These are phyloP conservation scores for Lodderomyces margitis DNA, from an alignment of 1,139 yeast species.

Conservation along the genomic window DNA sequence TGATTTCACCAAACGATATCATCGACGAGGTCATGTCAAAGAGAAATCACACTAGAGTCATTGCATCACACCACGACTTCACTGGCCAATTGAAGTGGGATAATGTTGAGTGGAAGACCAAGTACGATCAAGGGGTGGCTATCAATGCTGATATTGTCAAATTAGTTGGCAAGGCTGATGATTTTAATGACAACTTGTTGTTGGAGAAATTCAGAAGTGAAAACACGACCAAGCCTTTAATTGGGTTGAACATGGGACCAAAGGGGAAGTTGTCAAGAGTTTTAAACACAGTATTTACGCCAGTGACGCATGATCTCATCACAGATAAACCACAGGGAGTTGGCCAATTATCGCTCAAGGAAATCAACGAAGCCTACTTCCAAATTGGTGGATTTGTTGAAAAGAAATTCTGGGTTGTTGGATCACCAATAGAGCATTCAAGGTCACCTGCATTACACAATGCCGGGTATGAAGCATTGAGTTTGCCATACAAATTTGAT, in stretches of 20 bases:
- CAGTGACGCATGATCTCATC: slow-evolving; percentile 69
- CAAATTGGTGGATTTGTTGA: slow-evolving; percentile 59
- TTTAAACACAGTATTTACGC: slow-evolving; percentile 72
- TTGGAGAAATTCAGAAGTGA: slow-evolving; percentile 65
- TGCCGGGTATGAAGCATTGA: slow-evolving; percentile 67
- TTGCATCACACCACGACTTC: slow-evolving; percentile 81
- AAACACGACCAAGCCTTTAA: slow-evolving; percentile 59
- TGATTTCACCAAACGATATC: slow-evolving; percentile 38
- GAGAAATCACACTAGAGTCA: slow-evolving; percentile 63
- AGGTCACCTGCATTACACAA: slow-evolving; percentile 85
- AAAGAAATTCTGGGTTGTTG: slow-evolving; percentile 73
- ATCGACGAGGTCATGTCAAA: slow-evolving; percentile 29
- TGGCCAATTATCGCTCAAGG: slow-evolving; percentile 64
- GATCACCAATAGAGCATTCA: slow-evolving; percentile 81
- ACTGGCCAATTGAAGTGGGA: slow-evolving; percentile 64
- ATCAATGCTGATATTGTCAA: slow-evolving; percentile 74
- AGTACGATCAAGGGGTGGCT: slow-evolving; percentile 63
- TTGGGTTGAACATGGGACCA: slow-evolving; percentile 81
- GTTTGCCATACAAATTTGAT: slow-evolving; percentile 74
- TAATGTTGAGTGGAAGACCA: slow-evolving; percentile 68
- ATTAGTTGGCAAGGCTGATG: slow-evolving; percentile 75
- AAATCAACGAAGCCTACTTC: slow-evolving; percentile 60
- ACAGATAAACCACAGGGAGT: slow-evolving; percentile 59
- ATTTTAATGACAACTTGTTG: slow-evolving; percentile 63
- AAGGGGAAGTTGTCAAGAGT: slow-evolving; percentile 78